phyloP scores from a whole-genome alignment of 768 basidiomycete species.

The Lentinula raphanica region DNA sequence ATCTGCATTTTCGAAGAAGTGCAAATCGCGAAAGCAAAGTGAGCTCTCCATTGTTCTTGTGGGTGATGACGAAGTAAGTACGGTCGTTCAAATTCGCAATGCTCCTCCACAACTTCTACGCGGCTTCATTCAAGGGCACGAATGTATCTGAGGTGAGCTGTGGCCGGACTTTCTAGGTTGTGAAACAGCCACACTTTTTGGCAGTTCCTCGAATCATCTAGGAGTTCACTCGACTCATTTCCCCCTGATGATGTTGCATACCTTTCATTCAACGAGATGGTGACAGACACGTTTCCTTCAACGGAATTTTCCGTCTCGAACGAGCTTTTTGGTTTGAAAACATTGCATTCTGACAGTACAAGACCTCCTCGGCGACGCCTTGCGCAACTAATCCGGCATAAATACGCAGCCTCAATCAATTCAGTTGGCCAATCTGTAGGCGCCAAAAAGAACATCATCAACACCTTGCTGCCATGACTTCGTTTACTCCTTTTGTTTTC shows the following conservation, averaged over 20 bases:
- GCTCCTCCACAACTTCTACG: no score
- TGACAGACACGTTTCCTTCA: background rate
- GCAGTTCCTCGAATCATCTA: background rate
- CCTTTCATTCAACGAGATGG: background rate
- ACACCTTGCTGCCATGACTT: background rate
- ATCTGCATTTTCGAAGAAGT: no score
- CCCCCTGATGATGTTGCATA: no score
- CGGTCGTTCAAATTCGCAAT: no score
- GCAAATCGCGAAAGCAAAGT: background rate
- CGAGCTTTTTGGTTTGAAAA: no score
- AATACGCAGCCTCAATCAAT: background rate
- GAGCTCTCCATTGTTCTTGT: no score
- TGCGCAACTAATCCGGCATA: background rate
- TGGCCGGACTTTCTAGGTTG: background rate
- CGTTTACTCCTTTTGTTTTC: no score
- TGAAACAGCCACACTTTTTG: background rate
- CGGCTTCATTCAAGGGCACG: no score
- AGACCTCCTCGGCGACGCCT: background rate
- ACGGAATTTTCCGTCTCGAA: background rate
- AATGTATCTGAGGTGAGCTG: no score
- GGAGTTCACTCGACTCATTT: background rate
- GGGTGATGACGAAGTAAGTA: no score
- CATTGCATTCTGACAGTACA: background rate
- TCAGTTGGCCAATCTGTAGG: background rate
- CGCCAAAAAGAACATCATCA: background rate